Evolutionary conservation across 305 asterid species (phyloP).

Genomic region (Andrographis paniculata): DNA sequence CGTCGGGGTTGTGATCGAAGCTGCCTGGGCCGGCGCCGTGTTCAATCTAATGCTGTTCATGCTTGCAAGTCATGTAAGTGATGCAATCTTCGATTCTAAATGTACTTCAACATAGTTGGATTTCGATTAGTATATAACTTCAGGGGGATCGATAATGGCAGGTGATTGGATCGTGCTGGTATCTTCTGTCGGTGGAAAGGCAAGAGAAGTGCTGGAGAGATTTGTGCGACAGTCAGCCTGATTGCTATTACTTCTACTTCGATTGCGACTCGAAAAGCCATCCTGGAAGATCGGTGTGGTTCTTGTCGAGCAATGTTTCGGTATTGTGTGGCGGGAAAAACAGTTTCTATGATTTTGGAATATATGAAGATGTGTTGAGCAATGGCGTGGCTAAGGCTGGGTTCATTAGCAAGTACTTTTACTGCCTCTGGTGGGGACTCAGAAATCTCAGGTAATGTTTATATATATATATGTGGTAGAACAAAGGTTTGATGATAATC

Average conservation of each 20-base stretch:
- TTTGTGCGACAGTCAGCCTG: conserved; percentile 42
- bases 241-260: conserved; percentile 48
- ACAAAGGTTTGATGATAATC: not conserved
- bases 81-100: conserved; percentile 19
- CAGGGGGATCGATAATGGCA: conserved; percentile 2
- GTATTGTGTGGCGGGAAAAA: conserved; percentile 41
- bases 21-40: conserved; percentile 99
- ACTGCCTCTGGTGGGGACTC: conserved; percentile 94
- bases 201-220: conserved; percentile 89
- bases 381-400: conserved; percentile 44
- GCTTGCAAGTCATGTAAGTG: conserved; percentile 94
- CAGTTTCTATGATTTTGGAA: conserved; percentile 60
- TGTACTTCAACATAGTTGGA: not conserved
- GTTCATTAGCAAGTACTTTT: conserved; percentile 80
- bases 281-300: conserved; percentile 46
- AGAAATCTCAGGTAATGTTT: conserved; percentile 64
- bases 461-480: no score
- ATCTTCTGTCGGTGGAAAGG: conserved; percentile 80
- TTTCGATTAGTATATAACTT: conserved; percentile 6
- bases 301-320: conserved; percentile 57
- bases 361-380: conserved; percentile 69
- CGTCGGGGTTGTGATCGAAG: conserved; percentile 86
- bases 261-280: conserved; percentile 49
- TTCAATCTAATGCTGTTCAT: conserved; percentile 89
- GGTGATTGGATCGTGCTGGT: conserved; percentile 92